These are phyloP conservation scores for Alternaria sp. DNA, from an alignment of 2,329 filamentous ascomycete species.

Conservation along the genomic window DNA sequence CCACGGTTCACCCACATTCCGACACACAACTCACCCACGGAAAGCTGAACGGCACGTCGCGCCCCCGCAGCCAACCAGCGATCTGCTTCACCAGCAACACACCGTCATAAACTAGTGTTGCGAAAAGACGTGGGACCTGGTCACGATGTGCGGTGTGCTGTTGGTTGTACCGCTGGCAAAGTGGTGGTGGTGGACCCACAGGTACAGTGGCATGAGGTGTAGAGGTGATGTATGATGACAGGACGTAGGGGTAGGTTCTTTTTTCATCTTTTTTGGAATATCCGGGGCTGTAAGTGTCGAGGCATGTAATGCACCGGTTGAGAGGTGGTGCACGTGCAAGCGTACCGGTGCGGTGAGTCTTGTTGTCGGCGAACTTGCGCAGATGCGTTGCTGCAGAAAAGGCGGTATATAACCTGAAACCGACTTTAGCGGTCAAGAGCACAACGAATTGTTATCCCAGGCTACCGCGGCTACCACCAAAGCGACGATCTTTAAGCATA, in stretches of 20 bases:
- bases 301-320: slow-evolving; percentile 2
- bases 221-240: slow-evolving; percentile 4
- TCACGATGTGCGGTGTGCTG: slow-evolving; percentile 6
- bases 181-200: not conserved
- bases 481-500: not conserved
- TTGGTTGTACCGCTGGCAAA: slow-evolving; percentile 6
- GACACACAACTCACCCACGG: slow-evolving; percentile 8
- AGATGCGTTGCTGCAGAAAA: slow-evolving; percentile 3
- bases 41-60: slow-evolving; percentile 2
- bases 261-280: not conserved
- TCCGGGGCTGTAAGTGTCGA: slow-evolving; percentile 4
- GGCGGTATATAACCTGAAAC: slow-evolving; percentile 6
- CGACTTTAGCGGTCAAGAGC: slow-evolving; percentile 2
- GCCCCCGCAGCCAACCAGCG: slow-evolving; percentile 3
- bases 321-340: slow-evolving; percentile 1
- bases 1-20: slow-evolving; percentile 5
- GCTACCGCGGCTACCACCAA: not conserved
- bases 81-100: slow-evolving; percentile 1
- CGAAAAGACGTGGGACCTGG: not conserved
- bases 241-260: not conserved
- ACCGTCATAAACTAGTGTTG: slow-evolving; percentile 4
- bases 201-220: slow-evolving; percentile 1
- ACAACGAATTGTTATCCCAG: not conserved
- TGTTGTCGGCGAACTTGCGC: slow-evolving; percentile 3
- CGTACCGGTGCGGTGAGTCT: slow-evolving; percentile 5